Evolutionary conservation across 768 basidiomycete genomes (phyloP), one percentile per base, ranked within the genome.

Genomic region (Melanogaster broomeanus): DNA sequence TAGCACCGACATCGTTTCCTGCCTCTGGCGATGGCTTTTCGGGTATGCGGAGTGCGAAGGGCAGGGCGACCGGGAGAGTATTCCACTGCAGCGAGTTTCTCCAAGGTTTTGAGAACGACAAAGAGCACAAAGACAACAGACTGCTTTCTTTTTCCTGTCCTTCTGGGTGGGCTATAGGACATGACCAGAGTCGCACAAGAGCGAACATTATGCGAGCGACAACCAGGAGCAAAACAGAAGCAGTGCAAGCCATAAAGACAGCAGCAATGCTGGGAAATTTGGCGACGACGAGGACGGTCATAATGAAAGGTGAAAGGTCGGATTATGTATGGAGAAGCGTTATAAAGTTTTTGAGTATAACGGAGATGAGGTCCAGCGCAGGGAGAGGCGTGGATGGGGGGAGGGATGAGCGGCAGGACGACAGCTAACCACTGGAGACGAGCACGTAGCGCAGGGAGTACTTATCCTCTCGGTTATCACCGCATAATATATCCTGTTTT

Each of bases 281-380:
- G 42, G 67, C 58, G 24, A 54, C 59, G 44, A 70, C 59, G 51
- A 70, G 67, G 43, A 69, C 64, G 27, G 67, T 67, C 67, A 69
- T 69, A 47, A 48, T 50, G 41, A 21, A 19, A 9, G 39, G 8
- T 34, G 19, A 10, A 47, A 25, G 48, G 43, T 45, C 28, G 18
- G n/a, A 15, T 6, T 35, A 35, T 34, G 35, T n/a, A 44, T 24
- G 33, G 15, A 3, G 13, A 3, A 25, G 48, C 48, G 61, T 65
- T 67, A 52, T 65, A 58, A 63, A 40, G 47, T 19, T 7, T 9
- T 7, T 9, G n/a, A 4, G n/a, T 47, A 37, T 19, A 35, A 57
- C 61, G 63, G 63, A 63, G 42, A 68, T 65, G 61, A 55, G 60
- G 24, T 25, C 60, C 58, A 56, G 49, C 51, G 55, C 51, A 49